Conservation (phyloP, 2,329 filamentous ascomycete genomes). For the Cryoendolithus antarcticus region DNA sequence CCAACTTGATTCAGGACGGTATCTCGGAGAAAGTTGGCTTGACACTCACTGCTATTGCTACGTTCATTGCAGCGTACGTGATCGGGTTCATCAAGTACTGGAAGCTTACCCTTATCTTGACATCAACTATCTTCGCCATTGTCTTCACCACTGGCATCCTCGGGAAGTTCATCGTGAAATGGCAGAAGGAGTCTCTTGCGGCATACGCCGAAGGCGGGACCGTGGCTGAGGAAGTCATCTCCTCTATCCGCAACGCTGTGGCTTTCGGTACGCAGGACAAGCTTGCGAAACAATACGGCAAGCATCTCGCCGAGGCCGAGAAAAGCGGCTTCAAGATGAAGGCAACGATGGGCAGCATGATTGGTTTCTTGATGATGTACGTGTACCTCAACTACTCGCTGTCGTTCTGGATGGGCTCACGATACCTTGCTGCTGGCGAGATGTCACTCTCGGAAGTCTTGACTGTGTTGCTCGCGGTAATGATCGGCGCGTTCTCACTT, state of each 20-base stretch:
- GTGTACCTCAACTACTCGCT: slow-evolving; percentile 80
- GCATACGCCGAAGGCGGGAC: slow-evolving; percentile 77
- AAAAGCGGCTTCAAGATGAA: slow-evolving; percentile 67
- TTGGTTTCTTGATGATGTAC: slow-evolving; percentile 70
- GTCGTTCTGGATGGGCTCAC: slow-evolving; percentile 77
- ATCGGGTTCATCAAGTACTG: slow-evolving; percentile 87
- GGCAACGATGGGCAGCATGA: slow-evolving; percentile 59
- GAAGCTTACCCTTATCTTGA: slow-evolving; percentile 82
- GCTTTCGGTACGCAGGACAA: slow-evolving; percentile 91
- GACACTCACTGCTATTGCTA: slow-evolving; percentile 62
- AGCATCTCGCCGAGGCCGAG: slow-evolving; percentile 60
- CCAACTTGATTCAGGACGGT: slow-evolving; percentile 84
- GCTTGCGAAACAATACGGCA: slow-evolving; percentile 74
- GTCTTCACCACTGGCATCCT: slow-evolving; percentile 61
- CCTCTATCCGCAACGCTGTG: slow-evolving; percentile 80
- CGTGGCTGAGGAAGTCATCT: slow-evolving; percentile 86
- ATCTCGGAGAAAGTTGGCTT: slow-evolving; percentile 82
- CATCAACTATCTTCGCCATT: slow-evolving; percentile 69
- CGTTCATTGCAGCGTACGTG: slow-evolving; percentile 78
- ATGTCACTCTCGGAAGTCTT: slow-evolving; percentile 59
- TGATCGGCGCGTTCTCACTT: slow-evolving; percentile 85
- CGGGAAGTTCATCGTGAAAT: slow-evolving; percentile 65
- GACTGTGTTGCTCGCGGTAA: slow-evolving; percentile 78
- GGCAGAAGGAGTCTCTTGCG: slow-evolving; percentile 63
- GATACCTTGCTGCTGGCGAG: slow-evolving; percentile 55